Base-by-base conservation (phyloP, 1,284 basidiomycete species). In the Cutaneotrichosporon cavernicola region DNA sequence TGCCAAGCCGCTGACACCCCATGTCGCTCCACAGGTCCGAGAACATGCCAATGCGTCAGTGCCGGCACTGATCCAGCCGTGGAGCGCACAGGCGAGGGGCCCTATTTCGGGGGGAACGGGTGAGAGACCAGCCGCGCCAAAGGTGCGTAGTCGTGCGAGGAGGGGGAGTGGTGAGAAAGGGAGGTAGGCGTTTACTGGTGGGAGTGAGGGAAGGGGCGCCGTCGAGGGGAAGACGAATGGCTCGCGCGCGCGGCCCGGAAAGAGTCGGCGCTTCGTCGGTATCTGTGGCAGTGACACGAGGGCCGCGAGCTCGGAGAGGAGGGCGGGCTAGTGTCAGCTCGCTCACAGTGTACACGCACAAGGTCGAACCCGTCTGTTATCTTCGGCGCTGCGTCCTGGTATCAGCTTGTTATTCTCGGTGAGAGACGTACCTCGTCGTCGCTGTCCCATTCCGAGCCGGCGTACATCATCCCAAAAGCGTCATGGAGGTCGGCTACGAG, bases 141-240 rank as follows among this genome's bases (percentile, higher is more conserved):
- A 76, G 1, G 76, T 77, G 34, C 69, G 61, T 16, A 79, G 61
- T 32, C 76, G 62, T 9, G 69, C 52, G n/a, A 79, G 69, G 13
- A 77, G 65, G 5, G 72, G 68, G 0, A 77, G 68, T 1, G 74
- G 71, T 0, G 74, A 75, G 66, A 69, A 77, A 2, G 77, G 77
- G 8, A 65, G 67, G 65, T 72, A 79, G 0, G 49, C 46, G 0
- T 50, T 26, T 0, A 66, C 21, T 11, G 64, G 31, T 0, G 73
- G 74, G 16, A 73, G 58, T 5, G 55, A 13, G 22, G 74, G 69
- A 0, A 74, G 55, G 2, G 73, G 60, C 16, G 62, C 38, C 4
- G 72, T 74, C 1, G 73, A 76, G 7, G 71, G 62, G 31, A 72
- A 67, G 22, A 66, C 31, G 16, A 26, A 38, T 16, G 62, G 53